A percentile compares a stretch with the other conserved stretches of the same genome.
Evolutionary conservation across 257 asterid genomes (phyloP).

Genomic region (Plectranthus barbatus): DNA sequence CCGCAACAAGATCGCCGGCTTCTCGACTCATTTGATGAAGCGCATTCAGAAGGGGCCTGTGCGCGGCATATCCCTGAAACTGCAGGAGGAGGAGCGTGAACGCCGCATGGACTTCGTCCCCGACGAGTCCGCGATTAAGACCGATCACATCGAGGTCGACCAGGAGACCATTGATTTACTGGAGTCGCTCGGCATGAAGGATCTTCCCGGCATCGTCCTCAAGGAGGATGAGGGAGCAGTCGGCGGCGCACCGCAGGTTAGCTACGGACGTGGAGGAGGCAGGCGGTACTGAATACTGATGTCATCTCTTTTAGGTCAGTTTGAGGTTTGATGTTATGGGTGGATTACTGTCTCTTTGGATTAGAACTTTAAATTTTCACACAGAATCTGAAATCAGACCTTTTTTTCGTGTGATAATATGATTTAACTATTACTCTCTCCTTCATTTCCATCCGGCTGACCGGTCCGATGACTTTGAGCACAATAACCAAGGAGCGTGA

Average conservation of each 20-base stretch:
- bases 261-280: conserved; percentile 31
- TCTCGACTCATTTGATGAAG: conserved; percentile 48
- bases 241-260: conserved; percentile 21
- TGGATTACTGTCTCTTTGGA: no score
- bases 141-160: conserved; percentile 39
- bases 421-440: no score
- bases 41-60: conserved; percentile 51
- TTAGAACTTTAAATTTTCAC: no score
- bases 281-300: conserved; percentile 35
- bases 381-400: no score
- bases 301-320: no score
- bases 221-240: conserved; percentile 27
- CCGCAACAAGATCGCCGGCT: conserved; percentile 54
- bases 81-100: conserved; percentile 52
- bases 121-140: conserved; percentile 40
- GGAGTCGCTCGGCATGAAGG: conserved; percentile 38
- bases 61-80: conserved; percentile 44
- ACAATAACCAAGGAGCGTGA: no score
- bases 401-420: no score
- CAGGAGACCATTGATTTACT: conserved; percentile 42
- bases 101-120: conserved; percentile 56
- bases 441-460: no score
- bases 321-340: no score
- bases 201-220: conserved; percentile 34
- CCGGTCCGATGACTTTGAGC: no score